Base-by-base conservation (phyloP, 2,329 filamentous ascomycete species). In the Trichoderma sp. region DNA sequence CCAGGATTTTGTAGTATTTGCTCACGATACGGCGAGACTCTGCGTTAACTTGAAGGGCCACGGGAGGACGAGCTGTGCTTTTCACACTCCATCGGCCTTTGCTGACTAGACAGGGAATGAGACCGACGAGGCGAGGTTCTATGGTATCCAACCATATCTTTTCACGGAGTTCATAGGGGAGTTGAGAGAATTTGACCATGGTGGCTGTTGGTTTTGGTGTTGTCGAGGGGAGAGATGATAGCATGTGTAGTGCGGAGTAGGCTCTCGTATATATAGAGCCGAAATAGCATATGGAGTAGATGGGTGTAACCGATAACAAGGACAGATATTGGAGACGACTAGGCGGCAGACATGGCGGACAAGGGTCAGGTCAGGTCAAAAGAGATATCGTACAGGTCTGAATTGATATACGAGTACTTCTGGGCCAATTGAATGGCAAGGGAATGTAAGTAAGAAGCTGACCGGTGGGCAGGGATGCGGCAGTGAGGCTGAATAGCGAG, bases 131-230 rank as follows among this genome's bases (percentile, higher is more conserved):
- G 21, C 69, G 69, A 38, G 69, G 69, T 16, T 73, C 69, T 21
- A 73, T 38, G 9, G 69, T 73, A n/a, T 35, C 41, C 14, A 73
- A 31, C 69, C 69, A 73, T 65, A 73, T 73, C 60, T 65, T 73
- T 18, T 73, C 69, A 24, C 69, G 69, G 24, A 73, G 41, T 12
- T 73, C 69, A 35, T 53, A 73, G 38, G 69, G 69, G 7, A 73
- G 59, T 7, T 65, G 60, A 29, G 38, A 27, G 29, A 73, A 65
- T 16, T 27, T 73, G 41, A 38, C 69, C 69, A 73, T 73, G n/a
- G n/a, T 72, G 6, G 11, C 8, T n/a, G 60, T 18, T 18, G 33
- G 41, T 14, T 8, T 18, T 24, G n/a, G 38, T 27, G 41, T 2
- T 45, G 7, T 45, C 41, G 27, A 31, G 9, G 33, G 14, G 16